A percentile compares a stretch with the other conserved stretches of the same genome.
Conservation (phyloP, 768 basidiomycete genomes). For the Serendipita sp. region DNA sequence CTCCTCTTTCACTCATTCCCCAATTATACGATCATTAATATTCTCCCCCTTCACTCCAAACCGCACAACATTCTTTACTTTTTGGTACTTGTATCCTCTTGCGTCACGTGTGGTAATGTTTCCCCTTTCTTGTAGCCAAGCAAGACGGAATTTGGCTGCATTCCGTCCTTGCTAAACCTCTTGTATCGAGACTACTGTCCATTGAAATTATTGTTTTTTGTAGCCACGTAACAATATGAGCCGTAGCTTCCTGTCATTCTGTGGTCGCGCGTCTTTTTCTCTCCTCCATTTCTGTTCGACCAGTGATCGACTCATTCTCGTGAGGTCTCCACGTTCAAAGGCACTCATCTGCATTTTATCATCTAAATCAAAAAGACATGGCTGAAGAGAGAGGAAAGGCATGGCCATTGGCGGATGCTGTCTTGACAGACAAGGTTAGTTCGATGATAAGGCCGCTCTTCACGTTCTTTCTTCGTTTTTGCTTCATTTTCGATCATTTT, state of each 20-base stretch:
- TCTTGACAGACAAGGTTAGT: conserved; percentile 78
- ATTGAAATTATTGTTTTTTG: background rate
- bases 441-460: conserved; percentile 3
- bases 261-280: background rate
- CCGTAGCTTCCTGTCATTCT: background rate
- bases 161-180: background rate
- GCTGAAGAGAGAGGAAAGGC: conserved; percentile 59
- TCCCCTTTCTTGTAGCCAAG: conserved; percentile 4
- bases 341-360: background rate
- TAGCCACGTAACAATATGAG: background rate
- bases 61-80: background rate
- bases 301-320: conserved; percentile 3
- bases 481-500: background rate
- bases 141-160: background rate
- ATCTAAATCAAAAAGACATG: conserved; percentile 31
- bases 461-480: background rate
- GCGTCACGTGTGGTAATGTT: background rate
- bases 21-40: background rate
- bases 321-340: background rate
- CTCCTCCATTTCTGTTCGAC: background rate
- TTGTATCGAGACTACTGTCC: background rate
- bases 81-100: background rate
- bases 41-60: background rate
- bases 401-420: conserved; percentile 74
- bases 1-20: background rate